phyloP scores from a whole-genome alignment of 768 basidiomycete species.

The Megacollybia marginata region DNA sequence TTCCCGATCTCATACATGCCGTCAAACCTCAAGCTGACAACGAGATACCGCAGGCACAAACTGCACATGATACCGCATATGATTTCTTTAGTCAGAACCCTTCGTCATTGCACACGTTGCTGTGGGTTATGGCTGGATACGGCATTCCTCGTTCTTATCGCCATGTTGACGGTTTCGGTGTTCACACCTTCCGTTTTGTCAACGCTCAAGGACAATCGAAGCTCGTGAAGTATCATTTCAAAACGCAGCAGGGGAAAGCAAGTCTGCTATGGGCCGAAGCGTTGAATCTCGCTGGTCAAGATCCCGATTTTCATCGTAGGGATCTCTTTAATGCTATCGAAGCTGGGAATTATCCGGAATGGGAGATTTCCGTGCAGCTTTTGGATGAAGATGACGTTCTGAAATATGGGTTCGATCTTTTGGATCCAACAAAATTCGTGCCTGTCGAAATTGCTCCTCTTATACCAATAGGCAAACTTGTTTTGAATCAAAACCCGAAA shows the following conservation, averaged over 20 bases:
- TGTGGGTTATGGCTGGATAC: not conserved
- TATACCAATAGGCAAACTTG: not conserved
- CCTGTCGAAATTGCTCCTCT: not conserved
- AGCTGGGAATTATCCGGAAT: not conserved
- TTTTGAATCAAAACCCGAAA: not conserved
- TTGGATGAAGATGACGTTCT: not conserved
- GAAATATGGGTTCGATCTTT: not conserved
- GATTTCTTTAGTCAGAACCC: not conserved
- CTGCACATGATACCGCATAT: not conserved
- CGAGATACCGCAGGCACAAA: not conserved
- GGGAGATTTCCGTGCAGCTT: not conserved
- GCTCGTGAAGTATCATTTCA: not conserved
- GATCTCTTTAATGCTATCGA: not conserved
- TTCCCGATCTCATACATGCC: not conserved
- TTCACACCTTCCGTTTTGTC: not conserved
- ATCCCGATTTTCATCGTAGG: not conserved
- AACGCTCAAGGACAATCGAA: not conserved
- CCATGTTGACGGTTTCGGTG: not conserved
- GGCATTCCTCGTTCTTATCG: not conserved
- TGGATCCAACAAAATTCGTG: not conserved
- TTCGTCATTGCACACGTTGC: not conserved
- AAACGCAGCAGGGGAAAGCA: not conserved
- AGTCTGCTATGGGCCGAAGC: conserved; percentile 4
- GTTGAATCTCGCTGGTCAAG: conserved; percentile 8
- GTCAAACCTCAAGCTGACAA: not conserved